These are phyloP conservation scores for Inga laurina DNA, from an alignment of 306 rosid species.

Conservation along the genomic window DNA sequence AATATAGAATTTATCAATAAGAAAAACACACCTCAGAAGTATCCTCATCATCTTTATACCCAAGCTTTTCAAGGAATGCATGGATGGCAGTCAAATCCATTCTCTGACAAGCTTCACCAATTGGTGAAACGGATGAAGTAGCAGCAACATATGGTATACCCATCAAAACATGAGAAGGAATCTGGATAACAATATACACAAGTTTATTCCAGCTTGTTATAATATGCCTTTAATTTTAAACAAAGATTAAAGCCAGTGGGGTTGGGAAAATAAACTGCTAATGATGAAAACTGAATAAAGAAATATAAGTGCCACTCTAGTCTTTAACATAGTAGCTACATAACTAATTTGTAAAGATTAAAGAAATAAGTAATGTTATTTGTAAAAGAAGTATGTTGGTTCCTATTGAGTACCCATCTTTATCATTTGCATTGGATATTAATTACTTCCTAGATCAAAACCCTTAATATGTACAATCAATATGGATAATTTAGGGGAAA, in stretches of 20 bases:
- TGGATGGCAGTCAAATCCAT: constrained; percentile 84
- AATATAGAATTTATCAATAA: background rate
- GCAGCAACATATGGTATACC: constrained; percentile 64
- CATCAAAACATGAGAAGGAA: constrained; percentile 86
- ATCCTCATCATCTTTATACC: constrained; percentile 93
- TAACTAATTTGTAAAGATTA: too few relatives aligned
- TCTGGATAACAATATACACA: constrained; percentile 50
- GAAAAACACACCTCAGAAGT: constrained; percentile 63
- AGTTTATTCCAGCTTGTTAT: constrained; percentile 32
- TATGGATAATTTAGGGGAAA: too few relatives aligned
- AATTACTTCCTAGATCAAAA: too few relatives aligned
- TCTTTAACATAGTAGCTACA: too few relatives aligned
- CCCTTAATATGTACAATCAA: too few relatives aligned
- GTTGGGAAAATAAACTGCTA: constrained; percentile 2
- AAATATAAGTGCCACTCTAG: background rate
- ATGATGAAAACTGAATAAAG: constrained; percentile 10
- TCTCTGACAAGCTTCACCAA: constrained; percentile 84
- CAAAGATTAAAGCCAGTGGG: background rate
- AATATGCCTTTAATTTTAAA: constrained; percentile 21
- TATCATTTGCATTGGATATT: too few relatives aligned
- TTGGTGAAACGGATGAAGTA: constrained; percentile 60
- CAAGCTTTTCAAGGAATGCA: constrained; percentile 77
- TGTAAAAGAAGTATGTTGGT: too few relatives aligned
- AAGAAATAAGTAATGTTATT: too few relatives aligned
- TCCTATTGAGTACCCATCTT: too few relatives aligned